Conservation (phyloP, 2,329 filamentous ascomycete genomes). For the Albophoma yamanashiensis region DNA sequence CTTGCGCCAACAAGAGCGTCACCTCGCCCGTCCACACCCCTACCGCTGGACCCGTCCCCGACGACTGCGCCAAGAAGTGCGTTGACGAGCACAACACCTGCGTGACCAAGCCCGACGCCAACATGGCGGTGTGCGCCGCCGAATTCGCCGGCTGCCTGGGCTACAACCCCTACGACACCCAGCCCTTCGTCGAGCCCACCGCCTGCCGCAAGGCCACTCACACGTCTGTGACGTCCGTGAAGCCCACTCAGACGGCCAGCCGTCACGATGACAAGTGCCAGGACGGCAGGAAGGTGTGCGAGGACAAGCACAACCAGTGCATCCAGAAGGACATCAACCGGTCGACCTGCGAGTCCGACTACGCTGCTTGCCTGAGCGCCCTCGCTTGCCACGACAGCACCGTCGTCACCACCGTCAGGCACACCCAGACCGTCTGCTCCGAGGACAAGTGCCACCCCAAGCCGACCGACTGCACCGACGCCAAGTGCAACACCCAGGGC, state of each 20-base stretch:
- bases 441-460: background rate
- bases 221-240: background rate
- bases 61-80: conserved; percentile 7
- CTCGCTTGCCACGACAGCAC: too few relatives aligned
- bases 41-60: too few relatives aligned
- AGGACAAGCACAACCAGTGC: background rate
- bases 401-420: too few relatives aligned
- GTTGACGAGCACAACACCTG: conserved; percentile 7
- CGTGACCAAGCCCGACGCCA: conserved; percentile 8
- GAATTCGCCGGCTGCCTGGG: conserved; percentile 5
- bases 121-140: conserved; percentile 12
- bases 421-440: background rate
- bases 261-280: background rate
- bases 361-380: background rate
- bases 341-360: background rate
- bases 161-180: too few relatives aligned
- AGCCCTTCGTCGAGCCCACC: too few relatives aligned
- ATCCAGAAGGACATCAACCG: background rate
- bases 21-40: too few relatives aligned
- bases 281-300: too few relatives aligned
- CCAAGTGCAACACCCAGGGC: background rate
- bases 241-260: background rate
- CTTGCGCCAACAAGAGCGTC: too few relatives aligned
- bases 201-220: too few relatives aligned
- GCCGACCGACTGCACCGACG: too few relatives aligned